Evolutionary conservation across 2,329 filamentous ascomycete species (phyloP), one percentile per base, ranked within the genome.

Genomic region (Pezicula carpinea): DNA sequence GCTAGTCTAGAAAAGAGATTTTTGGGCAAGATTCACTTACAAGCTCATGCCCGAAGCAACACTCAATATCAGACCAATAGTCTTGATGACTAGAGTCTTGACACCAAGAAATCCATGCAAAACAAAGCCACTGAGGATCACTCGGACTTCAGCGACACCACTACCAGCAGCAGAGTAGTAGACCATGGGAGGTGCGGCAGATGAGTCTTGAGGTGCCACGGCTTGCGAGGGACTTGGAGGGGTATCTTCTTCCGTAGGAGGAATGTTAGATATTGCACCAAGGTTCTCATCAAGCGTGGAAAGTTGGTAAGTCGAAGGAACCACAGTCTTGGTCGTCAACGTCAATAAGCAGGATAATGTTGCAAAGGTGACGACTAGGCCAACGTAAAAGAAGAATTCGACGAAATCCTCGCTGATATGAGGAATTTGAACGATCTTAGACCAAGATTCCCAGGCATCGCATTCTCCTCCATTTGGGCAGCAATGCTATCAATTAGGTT

Each of bases 101-200:
- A 95, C 67, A 57, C 93, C 93, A 6, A 99, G 77, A 63, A 97
- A 97, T 1, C 93, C 92, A 72, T 97, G 93, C 46, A 99, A 73
- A 46, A 99, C 92, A 61, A 97, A 99, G 5, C 93, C 93, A 59
- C 90, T 96, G n/a, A 97, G 79, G 49, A 97, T 97, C 50, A 97
- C 93, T 54, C 93, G 91, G 47, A 97, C 92, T 69, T 99, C 93
- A 6, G 93, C 93, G 11, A 99, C 93, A 58, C 93, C 93, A 67
- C 90, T 96, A 41, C 93, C 93, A 35, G 92, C 92, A 49, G 92
- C 93, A 6, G 93, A 91, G 66, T 96, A 99, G 67, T 96, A 99
- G 5, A 92, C 79, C 85, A 95, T 95, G 1, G 89, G 87, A 2
- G 85, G 78, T 1, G 72, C 66, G 2, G 53, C 40, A 29, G 26